Percentiles rank a stretch among this genome's conserved stretches.
Conservation (phyloP, 371 early-diverging fungal genomes). For the Rhizopus sp. region DNA sequence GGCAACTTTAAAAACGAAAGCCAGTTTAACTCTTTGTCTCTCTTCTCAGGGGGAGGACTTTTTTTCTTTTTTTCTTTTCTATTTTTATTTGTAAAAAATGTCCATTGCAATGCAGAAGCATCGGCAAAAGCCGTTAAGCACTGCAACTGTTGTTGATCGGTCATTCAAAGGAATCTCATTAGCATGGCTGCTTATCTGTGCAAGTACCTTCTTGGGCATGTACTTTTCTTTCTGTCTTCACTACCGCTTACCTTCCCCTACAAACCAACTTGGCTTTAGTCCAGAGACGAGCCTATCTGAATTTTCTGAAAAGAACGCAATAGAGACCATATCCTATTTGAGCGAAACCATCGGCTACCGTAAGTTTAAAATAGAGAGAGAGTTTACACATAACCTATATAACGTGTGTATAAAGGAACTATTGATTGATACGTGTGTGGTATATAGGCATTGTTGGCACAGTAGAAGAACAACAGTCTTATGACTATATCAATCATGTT, state of each 20-base stretch:
- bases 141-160: conserved; percentile 3
- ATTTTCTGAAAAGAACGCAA: conserved; percentile 63
- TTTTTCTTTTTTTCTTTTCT: conserved; percentile 1
- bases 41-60: background rate
- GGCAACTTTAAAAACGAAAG: no score
- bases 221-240: conserved; percentile 37
- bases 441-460: conserved; percentile 50
- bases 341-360: conserved; percentile 61
- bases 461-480: conserved; percentile 43
- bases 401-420: conserved; percentile 1
- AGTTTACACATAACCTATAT: conserved; percentile 18
- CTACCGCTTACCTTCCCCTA: conserved; percentile 45
- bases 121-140: background rate
- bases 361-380: conserved; percentile 26
- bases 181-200: conserved; percentile 17
- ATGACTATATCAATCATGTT: conserved; percentile 36
- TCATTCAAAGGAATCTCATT: conserved; percentile 8
- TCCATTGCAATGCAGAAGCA: background rate
- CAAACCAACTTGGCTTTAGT: conserved; percentile 37
- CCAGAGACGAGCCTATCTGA: conserved; percentile 36
- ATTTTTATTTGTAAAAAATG: background rate
- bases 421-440: conserved; percentile 17
- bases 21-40: no score
- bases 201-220: conserved; percentile 24
- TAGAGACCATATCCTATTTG: conserved; percentile 49